Evolutionary conservation across 352 stramenopile genomes (phyloP).

Genomic region (Globisporangium takayamanum): DNA sequence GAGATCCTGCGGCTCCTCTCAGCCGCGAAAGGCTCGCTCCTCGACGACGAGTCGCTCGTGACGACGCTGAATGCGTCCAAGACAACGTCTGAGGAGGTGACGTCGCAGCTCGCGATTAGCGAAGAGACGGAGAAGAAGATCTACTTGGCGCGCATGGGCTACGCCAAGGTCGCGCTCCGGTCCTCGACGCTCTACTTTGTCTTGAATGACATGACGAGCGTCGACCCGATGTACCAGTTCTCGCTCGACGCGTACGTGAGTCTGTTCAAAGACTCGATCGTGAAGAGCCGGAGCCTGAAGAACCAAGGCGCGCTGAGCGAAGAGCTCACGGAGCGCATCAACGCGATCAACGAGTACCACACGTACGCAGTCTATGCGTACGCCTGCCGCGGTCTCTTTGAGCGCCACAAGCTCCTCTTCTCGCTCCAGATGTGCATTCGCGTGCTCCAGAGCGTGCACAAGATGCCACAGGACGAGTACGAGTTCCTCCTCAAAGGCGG

Average conservation of each 20-base stretch:
- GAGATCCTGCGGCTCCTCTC: slow-evolving; percentile 91
- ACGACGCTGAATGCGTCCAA: slow-evolving; percentile 95
- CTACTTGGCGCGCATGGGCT: slow-evolving; percentile 90
- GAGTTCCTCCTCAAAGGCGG: slow-evolving; percentile 93
- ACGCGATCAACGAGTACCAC: slow-evolving; percentile 94
- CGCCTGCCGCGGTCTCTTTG: slow-evolving; percentile 93
- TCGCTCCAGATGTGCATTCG: slow-evolving; percentile 92
- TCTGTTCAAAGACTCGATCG: slow-evolving; percentile 93
- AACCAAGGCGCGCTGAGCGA: slow-evolving; percentile 75
- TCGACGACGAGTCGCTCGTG: slow-evolving; percentile 93
- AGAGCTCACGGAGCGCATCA: slow-evolving; percentile 82
- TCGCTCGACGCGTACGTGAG: slow-evolving; percentile 93
- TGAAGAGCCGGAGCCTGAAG: slow-evolving; percentile 77
- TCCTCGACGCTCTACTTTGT: slow-evolving; percentile 95
- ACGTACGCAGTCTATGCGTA: slow-evolving; percentile 95
- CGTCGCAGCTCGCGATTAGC: slow-evolving; percentile 88
- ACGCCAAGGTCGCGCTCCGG: slow-evolving; percentile 88
- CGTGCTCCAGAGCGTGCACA: slow-evolving; percentile 88
- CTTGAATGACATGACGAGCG: slow-evolving; percentile 91
- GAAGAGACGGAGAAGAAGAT: slow-evolving; percentile 96
- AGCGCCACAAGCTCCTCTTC: slow-evolving; percentile 95
- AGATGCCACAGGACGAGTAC: slow-evolving; percentile 91
- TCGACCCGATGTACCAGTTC: slow-evolving; percentile 98
- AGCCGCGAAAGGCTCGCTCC: slow-evolving; percentile 87
- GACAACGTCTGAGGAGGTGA: slow-evolving; percentile 92